Evolutionary conservation across 2,329 filamentous ascomycete species (phyloP).

Genomic region (Clonostachys sp.): DNA sequence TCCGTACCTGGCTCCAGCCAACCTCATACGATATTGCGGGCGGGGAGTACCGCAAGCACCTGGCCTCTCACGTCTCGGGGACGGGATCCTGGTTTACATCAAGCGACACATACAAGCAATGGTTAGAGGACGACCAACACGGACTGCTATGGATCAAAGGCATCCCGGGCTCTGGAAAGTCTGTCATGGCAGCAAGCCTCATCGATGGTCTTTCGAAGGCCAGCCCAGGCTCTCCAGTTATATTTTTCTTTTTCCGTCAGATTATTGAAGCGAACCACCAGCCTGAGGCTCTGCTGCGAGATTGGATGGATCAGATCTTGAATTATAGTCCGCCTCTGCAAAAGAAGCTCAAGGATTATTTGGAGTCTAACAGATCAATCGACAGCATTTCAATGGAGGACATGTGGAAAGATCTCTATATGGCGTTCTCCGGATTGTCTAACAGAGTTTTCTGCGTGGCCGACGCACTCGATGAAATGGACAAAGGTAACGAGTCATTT

Average conservation of each 20-base stretch:
- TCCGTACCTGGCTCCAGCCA: neutral
- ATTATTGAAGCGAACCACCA: neutral
- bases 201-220: neutral
- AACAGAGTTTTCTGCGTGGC: neutral
- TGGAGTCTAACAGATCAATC: neutral
- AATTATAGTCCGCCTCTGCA: neutral
- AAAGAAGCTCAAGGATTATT: neutral
- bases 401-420: neutral
- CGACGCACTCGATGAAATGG: neutral
- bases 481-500: neutral
- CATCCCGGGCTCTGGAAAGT: neutral
- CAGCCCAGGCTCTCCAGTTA: neutral
- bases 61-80: neutral
- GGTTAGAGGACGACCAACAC: neutral
- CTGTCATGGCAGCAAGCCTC: neutral
- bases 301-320: neutral
- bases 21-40: neutral
- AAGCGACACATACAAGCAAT: neutral
- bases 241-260: neutral
- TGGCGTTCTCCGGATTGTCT: neutral
- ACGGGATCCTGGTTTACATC: neutral
- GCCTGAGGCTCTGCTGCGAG: neutral
- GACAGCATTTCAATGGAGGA: neutral
- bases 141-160: conserved; percentile 1
- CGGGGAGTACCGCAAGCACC: neutral